Evolutionary conservation across 1,284 basidiomycete genomes (phyloP).

Genomic region (Cutaneotrichosporon spelunceum): DNA sequence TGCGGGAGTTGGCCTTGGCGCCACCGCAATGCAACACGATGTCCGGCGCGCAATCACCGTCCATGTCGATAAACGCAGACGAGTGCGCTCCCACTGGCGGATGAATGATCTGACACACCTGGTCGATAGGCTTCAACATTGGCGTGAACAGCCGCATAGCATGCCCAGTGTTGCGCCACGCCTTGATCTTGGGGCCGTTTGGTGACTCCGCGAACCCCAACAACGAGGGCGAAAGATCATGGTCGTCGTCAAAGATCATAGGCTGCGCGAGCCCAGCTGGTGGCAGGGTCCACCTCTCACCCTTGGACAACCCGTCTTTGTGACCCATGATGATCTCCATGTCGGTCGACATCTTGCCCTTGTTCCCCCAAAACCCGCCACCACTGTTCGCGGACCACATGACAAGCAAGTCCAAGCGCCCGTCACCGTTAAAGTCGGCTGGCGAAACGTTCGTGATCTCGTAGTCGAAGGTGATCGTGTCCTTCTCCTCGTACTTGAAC

Average conservation of each 20-base stretch:
- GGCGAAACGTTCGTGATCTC: constrained; percentile 70
- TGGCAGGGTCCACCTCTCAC: constrained; percentile 29
- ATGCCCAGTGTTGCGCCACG: constrained; percentile 26
- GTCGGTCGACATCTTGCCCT: constrained; percentile 53
- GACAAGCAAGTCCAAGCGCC: constrained; percentile 81
- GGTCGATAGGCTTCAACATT: constrained; percentile 7
- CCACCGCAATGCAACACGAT: constrained; percentile 80
- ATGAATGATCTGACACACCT: constrained; percentile 66
- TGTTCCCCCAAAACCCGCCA: constrained; percentile 50
- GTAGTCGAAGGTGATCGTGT: constrained; percentile 56
- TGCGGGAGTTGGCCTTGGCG: constrained; percentile 12
- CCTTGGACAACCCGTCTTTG: constrained; percentile 61
- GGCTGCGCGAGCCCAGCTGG: constrained; percentile 59
- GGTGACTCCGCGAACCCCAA: constrained; percentile 60
- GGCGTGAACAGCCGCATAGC: constrained; percentile 21
- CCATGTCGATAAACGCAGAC: constrained; percentile 90
- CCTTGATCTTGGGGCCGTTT: constrained; percentile 13
- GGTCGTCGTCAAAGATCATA: constrained; percentile 78
- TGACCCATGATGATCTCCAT: constrained; percentile 63
- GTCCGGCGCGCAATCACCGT: constrained; percentile 85
- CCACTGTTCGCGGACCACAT: constrained; percentile 61
- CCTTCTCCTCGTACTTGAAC: constrained; percentile 43
- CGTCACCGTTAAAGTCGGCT: constrained; percentile 88
- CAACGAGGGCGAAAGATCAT: constrained; percentile 83
- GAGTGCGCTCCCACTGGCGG: constrained; percentile 64